A percentile compares a stretch with the other conserved stretches of the same genome.
phyloP scores from a whole-genome alignment of 2,329 filamentous ascomycete species.

The Ophiosphaerella herpotricha region DNA sequence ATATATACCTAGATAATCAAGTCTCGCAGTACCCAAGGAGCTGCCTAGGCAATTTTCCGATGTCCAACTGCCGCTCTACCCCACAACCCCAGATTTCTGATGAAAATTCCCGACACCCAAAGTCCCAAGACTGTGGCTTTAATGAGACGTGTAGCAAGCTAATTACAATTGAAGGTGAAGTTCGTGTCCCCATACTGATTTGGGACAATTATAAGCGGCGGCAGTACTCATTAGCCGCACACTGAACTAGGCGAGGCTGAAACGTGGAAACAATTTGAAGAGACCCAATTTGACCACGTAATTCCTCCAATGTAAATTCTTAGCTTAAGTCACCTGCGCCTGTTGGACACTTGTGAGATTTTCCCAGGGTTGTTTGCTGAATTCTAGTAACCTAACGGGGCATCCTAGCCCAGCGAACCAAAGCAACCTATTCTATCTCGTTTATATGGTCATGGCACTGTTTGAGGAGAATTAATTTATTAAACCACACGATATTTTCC shows the following conservation, averaged over 20 bases:
- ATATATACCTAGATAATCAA: constrained; percentile 2
- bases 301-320: too few species aligned
- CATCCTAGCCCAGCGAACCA: too few species aligned
- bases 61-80: constrained; percentile 6
- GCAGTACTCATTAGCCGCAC: constrained; percentile 11
- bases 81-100: background rate
- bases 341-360: too few species aligned
- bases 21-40: background rate
- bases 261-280: background rate
- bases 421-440: too few species aligned
- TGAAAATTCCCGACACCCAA: constrained; percentile 7
- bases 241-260: background rate
- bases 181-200: background rate
- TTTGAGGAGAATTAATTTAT: too few species aligned
- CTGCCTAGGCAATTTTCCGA: background rate
- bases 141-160: constrained; percentile 3
- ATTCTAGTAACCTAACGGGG: too few species aligned
- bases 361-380: too few species aligned
- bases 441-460: too few species aligned
- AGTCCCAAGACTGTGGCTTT: constrained; percentile 2
- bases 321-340: too few species aligned
- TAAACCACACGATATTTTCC: too few species aligned
- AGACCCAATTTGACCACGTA: too few species aligned
- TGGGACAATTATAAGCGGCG: constrained; percentile 7
- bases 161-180: constrained; percentile 3